These are phyloP conservation scores for Rhododendron ferrugineum DNA, from an alignment of 148 eudicot species.

Conservation along the genomic window DNA sequence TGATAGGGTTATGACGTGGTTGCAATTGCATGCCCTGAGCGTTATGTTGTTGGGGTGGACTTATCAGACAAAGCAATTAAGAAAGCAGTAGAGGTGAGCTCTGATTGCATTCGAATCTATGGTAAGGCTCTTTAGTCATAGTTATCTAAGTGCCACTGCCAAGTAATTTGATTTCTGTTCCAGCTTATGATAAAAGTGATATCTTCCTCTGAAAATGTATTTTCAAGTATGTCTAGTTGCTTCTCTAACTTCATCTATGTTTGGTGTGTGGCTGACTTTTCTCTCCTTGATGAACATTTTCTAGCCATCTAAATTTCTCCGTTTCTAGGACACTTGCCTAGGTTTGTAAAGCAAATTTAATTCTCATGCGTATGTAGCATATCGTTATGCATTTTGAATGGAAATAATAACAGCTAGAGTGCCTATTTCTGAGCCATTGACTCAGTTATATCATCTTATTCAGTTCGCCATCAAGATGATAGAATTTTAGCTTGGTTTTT, in stretches of 20 bases:
- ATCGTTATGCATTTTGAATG: not conserved
- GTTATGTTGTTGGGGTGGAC: constrained; percentile 72
- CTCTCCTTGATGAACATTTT: not conserved
- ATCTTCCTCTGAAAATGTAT: not conserved
- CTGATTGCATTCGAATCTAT: not conserved
- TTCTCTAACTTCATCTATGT: not conserved
- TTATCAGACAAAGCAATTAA: constrained; percentile 56
- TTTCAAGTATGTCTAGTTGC: not conserved
- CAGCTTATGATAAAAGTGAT: not conserved
- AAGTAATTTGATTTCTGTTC: not conserved
- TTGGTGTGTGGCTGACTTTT: not conserved
- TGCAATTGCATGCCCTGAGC: constrained; percentile 72
- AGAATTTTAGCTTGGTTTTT: not conserved
- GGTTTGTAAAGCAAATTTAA: not conserved
- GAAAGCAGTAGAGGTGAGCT: constrained; percentile 55
- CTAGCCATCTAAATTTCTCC: not conserved
- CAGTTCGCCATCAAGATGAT: not conserved
- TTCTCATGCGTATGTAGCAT: not conserved
- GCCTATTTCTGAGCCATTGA: not conserved
- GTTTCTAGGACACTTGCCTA: not conserved
- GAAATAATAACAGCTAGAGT: not conserved
- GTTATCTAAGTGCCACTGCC: not conserved
- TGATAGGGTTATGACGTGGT: constrained; percentile 72
- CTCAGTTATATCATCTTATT: not conserved
- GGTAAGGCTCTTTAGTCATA: not conserved